These are phyloP conservation scores for Oryza brachyantha DNA, from an alignment of 176 grass and related monocot species.

Conservation along the genomic window DNA sequence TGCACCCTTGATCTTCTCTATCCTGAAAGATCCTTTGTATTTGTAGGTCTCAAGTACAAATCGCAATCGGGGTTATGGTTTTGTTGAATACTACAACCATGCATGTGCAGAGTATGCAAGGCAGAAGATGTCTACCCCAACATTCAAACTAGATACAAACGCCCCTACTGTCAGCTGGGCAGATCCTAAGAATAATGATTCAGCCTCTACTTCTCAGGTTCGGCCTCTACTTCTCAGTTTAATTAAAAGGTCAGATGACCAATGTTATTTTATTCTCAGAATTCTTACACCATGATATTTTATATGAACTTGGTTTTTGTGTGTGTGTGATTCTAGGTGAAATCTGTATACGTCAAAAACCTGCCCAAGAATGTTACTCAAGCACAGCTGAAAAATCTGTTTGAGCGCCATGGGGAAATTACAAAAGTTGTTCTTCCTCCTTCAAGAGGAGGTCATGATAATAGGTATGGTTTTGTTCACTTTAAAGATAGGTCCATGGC, in stretches of 20 bases:
- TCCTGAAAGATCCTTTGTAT: slow-evolving; percentile 13
- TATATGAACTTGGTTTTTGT: slow-evolving; percentile 14
- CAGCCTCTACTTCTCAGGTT: slow-evolving; percentile 63
- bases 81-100: slow-evolving; percentile 93
- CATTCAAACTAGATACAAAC: slow-evolving; percentile 86
- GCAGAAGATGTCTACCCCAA: slow-evolving; percentile 73
- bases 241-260: neutral
- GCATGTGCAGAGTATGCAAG: slow-evolving; percentile 85
- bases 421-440: slow-evolving; percentile 80
- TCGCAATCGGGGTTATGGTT: slow-evolving; percentile 73
- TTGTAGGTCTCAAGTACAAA: slow-evolving; percentile 50
- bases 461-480: slow-evolving; percentile 92
- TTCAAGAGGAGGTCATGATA: slow-evolving; percentile 78
- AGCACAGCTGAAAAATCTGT: slow-evolving; percentile 62
- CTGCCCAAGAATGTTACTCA: slow-evolving; percentile 78
- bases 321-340: slow-evolving; percentile 45
- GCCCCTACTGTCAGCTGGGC: slow-evolving; percentile 84
- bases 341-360: slow-evolving; percentile 94
- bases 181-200: slow-evolving; percentile 62
- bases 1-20: slow-evolving; percentile 15
- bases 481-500: slow-evolving; percentile 69
- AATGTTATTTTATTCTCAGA: neutral
- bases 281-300: slow-evolving; percentile 12
- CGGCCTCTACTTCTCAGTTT: slow-evolving; percentile 59
- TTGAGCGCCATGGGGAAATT: slow-evolving; percentile 81